Conservation (phyloP, 768 basidiomycete genomes). For the Xanthoconium stramineum region DNA sequence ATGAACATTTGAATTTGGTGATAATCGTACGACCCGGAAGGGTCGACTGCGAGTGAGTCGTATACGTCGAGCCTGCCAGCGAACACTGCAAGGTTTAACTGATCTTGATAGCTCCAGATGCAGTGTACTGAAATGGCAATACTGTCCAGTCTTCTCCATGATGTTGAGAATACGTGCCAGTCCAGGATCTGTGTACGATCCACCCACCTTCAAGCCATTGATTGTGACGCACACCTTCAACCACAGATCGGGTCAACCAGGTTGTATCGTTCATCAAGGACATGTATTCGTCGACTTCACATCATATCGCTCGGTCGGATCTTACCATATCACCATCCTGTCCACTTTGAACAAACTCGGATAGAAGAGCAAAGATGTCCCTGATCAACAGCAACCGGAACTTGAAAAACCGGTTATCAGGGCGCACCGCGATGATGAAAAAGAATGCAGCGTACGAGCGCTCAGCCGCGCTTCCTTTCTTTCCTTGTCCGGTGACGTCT, state of each 20-base stretch:
- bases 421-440: not conserved
- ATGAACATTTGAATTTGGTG: not conserved
- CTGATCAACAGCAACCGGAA: not conserved
- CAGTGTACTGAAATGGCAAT: not conserved
- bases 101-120: not conserved
- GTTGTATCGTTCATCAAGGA: not conserved
- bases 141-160: not conserved
- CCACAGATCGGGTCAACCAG: not conserved
- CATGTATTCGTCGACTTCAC: not conserved
- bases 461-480: not conserved
- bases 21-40: not conserved
- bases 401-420: not conserved
- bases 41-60: not conserved
- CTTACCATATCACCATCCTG: too few relatives aligned
- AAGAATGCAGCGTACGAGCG: not conserved
- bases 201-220: not conserved
- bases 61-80: not conserved
- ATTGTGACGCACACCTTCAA: not conserved
- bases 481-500: not conserved
- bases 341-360: conserved; percentile 1
- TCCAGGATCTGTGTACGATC: not conserved
- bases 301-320: not conserved
- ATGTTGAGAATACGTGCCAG: not conserved
- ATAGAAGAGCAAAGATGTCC: not conserved
- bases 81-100: not conserved